These are phyloP conservation scores for Hypoxylon sp. DNA, from an alignment of 2,329 filamentous ascomycete genomes.

Conservation along the genomic window DNA sequence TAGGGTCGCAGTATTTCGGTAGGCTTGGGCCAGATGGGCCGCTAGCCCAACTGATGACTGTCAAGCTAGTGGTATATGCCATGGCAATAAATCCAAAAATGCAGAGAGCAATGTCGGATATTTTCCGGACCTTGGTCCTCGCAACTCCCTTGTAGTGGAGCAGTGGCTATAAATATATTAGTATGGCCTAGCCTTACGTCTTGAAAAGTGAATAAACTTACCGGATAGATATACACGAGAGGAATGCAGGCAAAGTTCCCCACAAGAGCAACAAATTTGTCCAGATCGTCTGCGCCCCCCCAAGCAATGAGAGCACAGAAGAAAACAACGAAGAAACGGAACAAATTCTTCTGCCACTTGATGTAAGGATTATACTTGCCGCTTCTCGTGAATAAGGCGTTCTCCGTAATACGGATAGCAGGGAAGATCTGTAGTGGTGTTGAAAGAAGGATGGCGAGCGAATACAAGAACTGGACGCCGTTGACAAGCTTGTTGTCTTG, in stretches of 20 bases:
- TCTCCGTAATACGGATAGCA: conserved; percentile 95
- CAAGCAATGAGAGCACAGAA: conserved; percentile 90
- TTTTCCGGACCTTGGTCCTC: conserved; percentile 74
- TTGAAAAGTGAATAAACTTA: conserved; percentile 66
- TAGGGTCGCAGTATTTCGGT: conserved; percentile 70
- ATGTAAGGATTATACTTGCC: conserved; percentile 99
- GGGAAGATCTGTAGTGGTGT: conserved; percentile 98
- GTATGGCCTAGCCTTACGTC: conserved; percentile 50
- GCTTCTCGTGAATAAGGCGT: conserved; percentile 91
- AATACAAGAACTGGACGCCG: conserved; percentile 95
- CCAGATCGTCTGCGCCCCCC: conserved; percentile 91
- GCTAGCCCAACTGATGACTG: conserved; percentile 86
- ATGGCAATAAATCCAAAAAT: conserved; percentile 89
- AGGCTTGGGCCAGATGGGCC: conserved; percentile 62
- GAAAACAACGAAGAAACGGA: conserved; percentile 92
- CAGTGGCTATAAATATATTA: conserved; percentile 75
- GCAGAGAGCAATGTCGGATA: conserved; percentile 81
- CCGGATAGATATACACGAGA: conserved; percentile 96
- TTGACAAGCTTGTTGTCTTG: conserved; percentile 98
- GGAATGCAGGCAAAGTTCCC: conserved; percentile 99
- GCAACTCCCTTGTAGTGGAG: conserved; percentile 90
- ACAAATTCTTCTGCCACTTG: conserved; percentile 99
- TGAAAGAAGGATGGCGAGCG: conserved; percentile 94
- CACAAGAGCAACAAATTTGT: conserved; percentile 97
- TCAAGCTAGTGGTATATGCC: conserved; percentile 91